These are phyloP conservation scores for Hawksworthiomyces lignivorus DNA, from an alignment of 2,329 filamentous ascomycete species.

Conservation along the genomic window DNA sequence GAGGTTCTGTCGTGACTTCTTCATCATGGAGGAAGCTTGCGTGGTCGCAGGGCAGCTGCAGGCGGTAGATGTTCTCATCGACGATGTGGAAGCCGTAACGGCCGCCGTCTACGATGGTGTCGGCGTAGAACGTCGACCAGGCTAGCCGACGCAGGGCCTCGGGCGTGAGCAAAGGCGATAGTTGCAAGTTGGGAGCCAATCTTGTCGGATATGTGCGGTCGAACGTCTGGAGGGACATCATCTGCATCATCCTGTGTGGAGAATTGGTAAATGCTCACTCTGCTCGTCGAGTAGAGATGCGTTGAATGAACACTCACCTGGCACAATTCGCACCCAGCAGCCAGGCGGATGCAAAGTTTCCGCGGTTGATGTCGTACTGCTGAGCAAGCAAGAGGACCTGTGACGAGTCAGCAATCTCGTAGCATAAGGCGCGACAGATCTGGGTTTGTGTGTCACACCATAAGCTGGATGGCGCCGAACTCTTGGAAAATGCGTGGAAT, in stretches of 20 bases:
- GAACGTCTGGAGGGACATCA: conserved; percentile 13
- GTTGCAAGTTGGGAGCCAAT: not conserved
- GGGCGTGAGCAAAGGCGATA: conserved; percentile 10
- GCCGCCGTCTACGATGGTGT: conserved; percentile 12
- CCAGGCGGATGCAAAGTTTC: too few relatives aligned
- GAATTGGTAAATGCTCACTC: too few relatives aligned
- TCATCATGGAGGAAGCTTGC: conserved; percentile 8
- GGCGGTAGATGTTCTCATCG: conserved; percentile 9
- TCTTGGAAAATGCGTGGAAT: too few relatives aligned
- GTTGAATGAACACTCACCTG: too few relatives aligned
- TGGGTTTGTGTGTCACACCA: too few relatives aligned
- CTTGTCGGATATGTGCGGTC: conserved; percentile 10
- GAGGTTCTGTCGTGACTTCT: conserved; percentile 6
- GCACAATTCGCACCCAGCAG: too few relatives aligned
- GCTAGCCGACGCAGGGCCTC: conserved; percentile 14
- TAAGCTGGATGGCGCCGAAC: too few relatives aligned
- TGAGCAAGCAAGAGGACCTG: too few relatives aligned
- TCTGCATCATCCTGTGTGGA: conserved; percentile 16
- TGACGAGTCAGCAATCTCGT: too few relatives aligned
- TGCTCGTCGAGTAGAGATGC: too few relatives aligned
- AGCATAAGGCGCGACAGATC: too few relatives aligned
- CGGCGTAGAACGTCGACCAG: conserved; percentile 12
- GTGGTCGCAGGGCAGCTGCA: conserved; percentile 13
- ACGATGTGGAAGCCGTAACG: conserved; percentile 13
- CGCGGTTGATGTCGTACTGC: too few relatives aligned